phyloP scores from a whole-genome alignment of 2,329 filamentous ascomycete genomes.

The Cylindrodendrum hubeiense region DNA sequence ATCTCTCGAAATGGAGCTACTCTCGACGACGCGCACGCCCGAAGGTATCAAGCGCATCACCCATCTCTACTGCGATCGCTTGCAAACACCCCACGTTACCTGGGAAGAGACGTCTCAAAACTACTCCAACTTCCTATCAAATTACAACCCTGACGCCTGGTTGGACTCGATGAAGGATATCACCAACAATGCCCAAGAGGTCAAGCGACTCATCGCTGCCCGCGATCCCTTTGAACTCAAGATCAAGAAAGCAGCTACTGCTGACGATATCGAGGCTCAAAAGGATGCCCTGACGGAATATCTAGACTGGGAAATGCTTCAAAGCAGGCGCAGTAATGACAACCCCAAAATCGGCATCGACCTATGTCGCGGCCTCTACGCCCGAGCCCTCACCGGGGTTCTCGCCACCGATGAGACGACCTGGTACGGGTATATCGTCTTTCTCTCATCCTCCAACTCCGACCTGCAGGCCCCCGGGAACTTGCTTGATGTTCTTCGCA shows the following conservation, averaged over 20 bases:
- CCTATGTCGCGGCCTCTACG: slow-evolving; percentile 77
- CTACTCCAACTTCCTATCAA: slow-evolving; percentile 81
- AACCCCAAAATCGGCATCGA: slow-evolving; percentile 59
- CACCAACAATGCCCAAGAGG: slow-evolving; percentile 71
- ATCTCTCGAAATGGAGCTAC: slow-evolving; percentile 76
- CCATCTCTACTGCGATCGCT: slow-evolving; percentile 76
- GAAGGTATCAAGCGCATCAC: slow-evolving; percentile 74
- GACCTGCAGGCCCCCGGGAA: slow-evolving; percentile 53
- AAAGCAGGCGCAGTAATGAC: slow-evolving; percentile 65
- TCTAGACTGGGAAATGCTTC: slow-evolving; percentile 84
- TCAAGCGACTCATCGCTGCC: slow-evolving; percentile 71
- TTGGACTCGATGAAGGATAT: slow-evolving; percentile 79
- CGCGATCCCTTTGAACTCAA: slow-evolving; percentile 78
- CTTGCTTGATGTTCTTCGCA: slow-evolving; percentile 79
- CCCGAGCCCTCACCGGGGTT: slow-evolving; percentile 77
- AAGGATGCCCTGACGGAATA: slow-evolving; percentile 73
- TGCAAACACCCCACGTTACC: slow-evolving; percentile 78
- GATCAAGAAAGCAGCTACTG: slow-evolving; percentile 69
- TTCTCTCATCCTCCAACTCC: slow-evolving; percentile 67
- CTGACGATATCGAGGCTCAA: slow-evolving; percentile 68
- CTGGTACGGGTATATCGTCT: slow-evolving; percentile 89
- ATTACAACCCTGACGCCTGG: slow-evolving; percentile 77
- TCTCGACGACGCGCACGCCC: slow-evolving; percentile 67
- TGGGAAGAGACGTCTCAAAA: slow-evolving; percentile 82
- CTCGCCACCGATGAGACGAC: slow-evolving; percentile 80